Conservation (phyloP, 2,329 filamentous ascomycete species). For the Neobulgaria alba region DNA sequence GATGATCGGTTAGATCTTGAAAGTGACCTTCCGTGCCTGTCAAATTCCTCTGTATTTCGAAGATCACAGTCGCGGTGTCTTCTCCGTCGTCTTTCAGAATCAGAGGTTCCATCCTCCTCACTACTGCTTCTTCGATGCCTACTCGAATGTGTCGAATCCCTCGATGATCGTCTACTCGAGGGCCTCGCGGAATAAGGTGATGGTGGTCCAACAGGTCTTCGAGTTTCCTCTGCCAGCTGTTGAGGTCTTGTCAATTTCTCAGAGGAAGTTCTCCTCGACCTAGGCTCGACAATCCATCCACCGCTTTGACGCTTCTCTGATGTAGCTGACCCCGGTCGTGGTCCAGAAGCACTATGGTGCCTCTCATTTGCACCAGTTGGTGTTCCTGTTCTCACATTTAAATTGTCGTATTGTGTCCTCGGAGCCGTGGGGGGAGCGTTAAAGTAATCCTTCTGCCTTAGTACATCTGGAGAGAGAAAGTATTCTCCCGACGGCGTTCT, state of each 20-base stretch:
- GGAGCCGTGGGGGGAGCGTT: conserved; percentile 28
- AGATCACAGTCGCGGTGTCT: conserved; percentile 8
- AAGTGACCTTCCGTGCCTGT: conserved; percentile 17
- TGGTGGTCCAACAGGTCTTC: conserved; percentile 14
- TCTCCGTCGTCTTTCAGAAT: conserved; percentile 18
- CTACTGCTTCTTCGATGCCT: conserved; percentile 20
- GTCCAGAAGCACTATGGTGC: conserved; percentile 13
- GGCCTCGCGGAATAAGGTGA: conserved; percentile 11
- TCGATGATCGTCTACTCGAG: conserved; percentile 16
- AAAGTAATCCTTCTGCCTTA: conserved; percentile 22
- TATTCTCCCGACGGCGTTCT: conserved; percentile 29
- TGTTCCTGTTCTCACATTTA: conserved; percentile 23
- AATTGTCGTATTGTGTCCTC: conserved; percentile 28
- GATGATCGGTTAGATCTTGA: conserved; percentile 22
- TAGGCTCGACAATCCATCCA: neutral
- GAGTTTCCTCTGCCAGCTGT: conserved; percentile 19
- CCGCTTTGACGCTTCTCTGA: conserved; percentile 17
- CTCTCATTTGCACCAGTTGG: conserved; percentile 24
- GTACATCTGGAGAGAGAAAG: conserved; percentile 39
- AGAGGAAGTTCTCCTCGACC: conserved; percentile 9
- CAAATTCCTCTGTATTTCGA: conserved; percentile 7
- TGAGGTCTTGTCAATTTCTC: conserved; percentile 21
- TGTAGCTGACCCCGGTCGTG: conserved; percentile 14
- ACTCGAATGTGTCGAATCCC: conserved; percentile 13
- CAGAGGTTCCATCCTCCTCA: conserved; percentile 23